These are phyloP conservation scores for Silene latifolia DNA, from an alignment of 148 eudicot genomes.

Conservation along the genomic window DNA sequence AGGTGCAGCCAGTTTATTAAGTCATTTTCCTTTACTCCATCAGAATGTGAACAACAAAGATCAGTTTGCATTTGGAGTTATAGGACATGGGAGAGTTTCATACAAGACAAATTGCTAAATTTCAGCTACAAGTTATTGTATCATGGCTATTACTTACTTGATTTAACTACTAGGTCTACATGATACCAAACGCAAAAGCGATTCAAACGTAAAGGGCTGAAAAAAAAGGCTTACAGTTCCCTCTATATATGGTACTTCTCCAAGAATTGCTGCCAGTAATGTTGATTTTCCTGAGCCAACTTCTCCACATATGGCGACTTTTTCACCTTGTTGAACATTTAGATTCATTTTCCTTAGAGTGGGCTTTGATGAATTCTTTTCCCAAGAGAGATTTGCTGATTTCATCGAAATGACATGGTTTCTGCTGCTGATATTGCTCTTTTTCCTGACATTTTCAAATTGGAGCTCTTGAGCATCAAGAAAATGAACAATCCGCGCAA, in stretches of 20 bases:
- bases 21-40: no score
- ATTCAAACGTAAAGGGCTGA: not conserved
- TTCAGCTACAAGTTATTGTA: no score
- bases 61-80: no score
- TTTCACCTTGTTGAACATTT: slow-evolving; percentile 53
- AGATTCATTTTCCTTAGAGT: slow-evolving; percentile 58
- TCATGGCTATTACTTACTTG: not conserved
- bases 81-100: no score
- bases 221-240: slow-evolving; percentile 57
- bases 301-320: slow-evolving; percentile 83
- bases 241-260: slow-evolving; percentile 72
- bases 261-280: slow-evolving; percentile 73
- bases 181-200: not conserved
- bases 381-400: slow-evolving; percentile 74
- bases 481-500: slow-evolving; percentile 57
- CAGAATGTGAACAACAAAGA: no score
- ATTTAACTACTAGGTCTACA: not conserved
- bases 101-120: no score
- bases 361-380: slow-evolving; percentile 41
- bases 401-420: slow-evolving; percentile 33
- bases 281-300: slow-evolving; percentile 96
- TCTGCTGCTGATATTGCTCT: slow-evolving; percentile 16
- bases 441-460: slow-evolving; percentile 35
- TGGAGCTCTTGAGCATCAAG: slow-evolving; percentile 82
- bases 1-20: no score